Base-by-base conservation (phyloP, 176 grass and related monocot genomes). In the Aegilops sharonensis region DNA sequence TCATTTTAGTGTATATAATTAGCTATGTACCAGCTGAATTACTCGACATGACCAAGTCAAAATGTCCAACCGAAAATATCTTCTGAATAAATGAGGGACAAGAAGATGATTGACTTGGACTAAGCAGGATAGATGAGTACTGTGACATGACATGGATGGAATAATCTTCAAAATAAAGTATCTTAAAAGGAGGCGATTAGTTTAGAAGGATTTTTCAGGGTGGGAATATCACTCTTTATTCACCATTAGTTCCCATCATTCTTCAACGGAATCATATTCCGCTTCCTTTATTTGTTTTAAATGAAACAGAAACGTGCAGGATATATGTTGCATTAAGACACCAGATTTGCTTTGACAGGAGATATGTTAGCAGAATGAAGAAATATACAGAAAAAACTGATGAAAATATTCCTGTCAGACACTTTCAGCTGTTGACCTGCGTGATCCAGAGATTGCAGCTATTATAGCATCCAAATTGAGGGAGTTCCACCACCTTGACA, bases 401-500 rank as follows among this genome's bases (percentile, higher is more conserved):
- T 78, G 14, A 21, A 54, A 56, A 65, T 84, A 59, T 59, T 72
- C 45, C 72, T 81, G 14, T 35, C 79, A 74, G 96, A 98, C 96
- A 61, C 92, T 98, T 75, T 94, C 93, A 68, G 90, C 93, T 37
- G 17, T 50, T 75, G 96, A 98, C 72, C 90, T 98, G 35, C 89
- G 86, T 78, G 92, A 98, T 85, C 91, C 88, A 21, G 91, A 91
- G 77, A 91, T 91, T 89, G 92, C 90, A 85, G 88, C 88, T 42
- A 88, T 86, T 73, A 80, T 98, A 65, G 93, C 93, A 2, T 89
- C 84, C 48, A 98, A 92, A 72, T 59, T 94, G 77, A 89, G 81
- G 67, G 93, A 98, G 40, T 98, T 98, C 71, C 96, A 98, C 90
- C 91, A 80, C 40, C 90, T 98, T 52, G 88, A 91, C 68, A 95